Base-by-base conservation (phyloP, 495 filamentous ascomycete genomes). In the Penicillium macrosclerotiorum region DNA sequence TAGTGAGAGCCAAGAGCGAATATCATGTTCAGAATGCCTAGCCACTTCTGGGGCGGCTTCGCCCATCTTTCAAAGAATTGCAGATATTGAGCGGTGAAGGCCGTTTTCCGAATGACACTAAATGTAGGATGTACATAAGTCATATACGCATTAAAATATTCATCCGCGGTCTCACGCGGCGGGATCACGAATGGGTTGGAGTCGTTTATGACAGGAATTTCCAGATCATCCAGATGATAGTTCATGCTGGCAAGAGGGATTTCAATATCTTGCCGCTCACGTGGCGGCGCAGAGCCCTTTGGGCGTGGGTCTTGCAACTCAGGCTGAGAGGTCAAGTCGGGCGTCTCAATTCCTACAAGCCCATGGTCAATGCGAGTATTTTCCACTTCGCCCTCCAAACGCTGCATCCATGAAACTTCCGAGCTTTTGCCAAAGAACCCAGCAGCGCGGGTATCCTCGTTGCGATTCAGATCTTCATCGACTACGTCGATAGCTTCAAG, bases 371-470 rank as follows among this genome's bases (percentile, higher is more conserved):
- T n/a, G n/a, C n/a, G n/a, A n/a, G n/a, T 20, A 5, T 31, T 31
- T 17, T 50, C 52, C 4, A 60, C 54, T 16, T 52, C 61, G 38
- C 67, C 55, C 11, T 68, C 62, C 5, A 74, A 37, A 38, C 60
- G 58, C 45, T 77, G 78, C 47, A 84, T 74, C 83, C 83, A 86
- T 19, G 69, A 59, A 16, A 84, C 59, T 32, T 82, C 81, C 0
- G 82, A 85, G 37, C 72, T 82, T 51, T 83, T 84, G 16, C 83
- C 83, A 43, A 83, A 69, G 56, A 76, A 85, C 0, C 83, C 83
- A 14, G 74, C 76, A 0, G 72, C 69, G 9, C 73, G 59, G 17
- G 69, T 62, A 13, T 58, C 64, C 32, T 76, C 73, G 33, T 60
- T 77, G 4, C 69, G 72, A 52, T 81, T 79, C 12, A 77, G 52